Evolutionary conservation across 1,139 yeast species (phyloP), one percentile per base, ranked within the genome.

Genomic region (Lodderomyces metapsilosis): DNA sequence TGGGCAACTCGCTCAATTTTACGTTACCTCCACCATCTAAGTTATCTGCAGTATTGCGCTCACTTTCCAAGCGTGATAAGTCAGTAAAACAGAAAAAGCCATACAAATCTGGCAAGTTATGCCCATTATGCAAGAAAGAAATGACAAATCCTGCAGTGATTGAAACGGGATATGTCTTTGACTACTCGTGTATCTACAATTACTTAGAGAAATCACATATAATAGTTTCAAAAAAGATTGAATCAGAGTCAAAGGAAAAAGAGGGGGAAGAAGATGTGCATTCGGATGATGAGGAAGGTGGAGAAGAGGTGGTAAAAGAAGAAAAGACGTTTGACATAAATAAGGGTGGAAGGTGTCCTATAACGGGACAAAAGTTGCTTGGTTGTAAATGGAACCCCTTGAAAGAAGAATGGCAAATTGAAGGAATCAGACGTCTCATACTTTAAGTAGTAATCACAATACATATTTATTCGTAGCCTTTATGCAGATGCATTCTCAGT

Each of bases 111-210:
- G 69, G 65, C 8, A 61, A 58, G 23, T 46, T 50, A 15, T 91
- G 98, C 59, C 89, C 94, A 0, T 59, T 91, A n/a, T 92, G 98
- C 54, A 66, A 75, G 23, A 65, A 78, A 9, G 71, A 64, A 13
- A 75, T 89, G 5, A 76, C 76, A 25, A 88, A 87, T 52, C 96
- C 96, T 2, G 89, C 96, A 0, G 78, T 86, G 5, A 79, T 91
- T 34, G 98, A 91, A 57, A 88, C 98, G 0, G 98, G 98, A 0
- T 81, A 82, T 49, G 95, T 89, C 0, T 87, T 86, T 52, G 91
- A 96, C 61, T 91, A 91, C 58, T 79, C 88, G 10, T 92, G 98
- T 61, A 88, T 91, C 16, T 80, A 80, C 56, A 76, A 78, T 42
- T 78, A 80, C 54, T 70, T 91, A 39, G 71, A 75, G 27, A 64